Evolutionary conservation across 169 alveolate genomes (phyloP).

Genomic region (Eimeria sp.): DNA sequence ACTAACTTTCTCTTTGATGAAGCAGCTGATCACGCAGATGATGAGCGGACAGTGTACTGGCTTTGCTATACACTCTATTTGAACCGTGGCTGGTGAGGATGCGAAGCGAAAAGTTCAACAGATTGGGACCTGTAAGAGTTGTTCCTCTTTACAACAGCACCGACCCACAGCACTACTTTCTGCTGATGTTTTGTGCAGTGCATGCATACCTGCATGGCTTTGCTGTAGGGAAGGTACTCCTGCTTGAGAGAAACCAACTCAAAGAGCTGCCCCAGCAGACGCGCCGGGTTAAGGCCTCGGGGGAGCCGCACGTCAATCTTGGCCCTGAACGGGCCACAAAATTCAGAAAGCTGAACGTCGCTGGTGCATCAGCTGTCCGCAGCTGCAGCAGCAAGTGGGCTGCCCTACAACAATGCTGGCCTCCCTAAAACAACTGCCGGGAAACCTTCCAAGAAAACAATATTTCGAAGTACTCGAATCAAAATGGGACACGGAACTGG

Average conservation of each 20-base stretch:
- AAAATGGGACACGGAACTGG: too few species aligned
- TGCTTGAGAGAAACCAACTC: slow-evolving; percentile 50
- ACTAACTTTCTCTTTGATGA: too few species aligned
- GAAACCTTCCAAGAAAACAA: not conserved
- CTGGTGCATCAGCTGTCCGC: too few species aligned
- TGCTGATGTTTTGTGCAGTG: not conserved
- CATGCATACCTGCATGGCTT: slow-evolving; percentile 43
- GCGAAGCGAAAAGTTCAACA: too few species aligned
- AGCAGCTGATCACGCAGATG: too few species aligned
- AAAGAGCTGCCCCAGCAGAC: slow-evolving; percentile 39
- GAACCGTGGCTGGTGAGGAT: too few species aligned
- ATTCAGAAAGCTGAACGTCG: not conserved
- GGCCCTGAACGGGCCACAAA: not conserved
- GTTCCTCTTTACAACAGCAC: too few species aligned
- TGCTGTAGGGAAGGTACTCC: slow-evolving; percentile 39
- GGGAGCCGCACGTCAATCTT: slow-evolving; percentile 69
- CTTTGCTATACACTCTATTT: too few species aligned
- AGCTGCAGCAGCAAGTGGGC: too few species aligned
- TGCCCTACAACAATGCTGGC: not conserved
- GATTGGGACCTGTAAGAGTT: too few species aligned
- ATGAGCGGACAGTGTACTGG: too few species aligned
- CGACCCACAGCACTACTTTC: not conserved
- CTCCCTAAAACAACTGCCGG: not conserved
- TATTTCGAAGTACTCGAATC: too few species aligned
- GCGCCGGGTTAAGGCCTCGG: slow-evolving; percentile 21